Evolutionary conservation across 2,329 filamentous ascomycete genomes (phyloP).

Genomic region (Colletotrichum abscissum): DNA sequence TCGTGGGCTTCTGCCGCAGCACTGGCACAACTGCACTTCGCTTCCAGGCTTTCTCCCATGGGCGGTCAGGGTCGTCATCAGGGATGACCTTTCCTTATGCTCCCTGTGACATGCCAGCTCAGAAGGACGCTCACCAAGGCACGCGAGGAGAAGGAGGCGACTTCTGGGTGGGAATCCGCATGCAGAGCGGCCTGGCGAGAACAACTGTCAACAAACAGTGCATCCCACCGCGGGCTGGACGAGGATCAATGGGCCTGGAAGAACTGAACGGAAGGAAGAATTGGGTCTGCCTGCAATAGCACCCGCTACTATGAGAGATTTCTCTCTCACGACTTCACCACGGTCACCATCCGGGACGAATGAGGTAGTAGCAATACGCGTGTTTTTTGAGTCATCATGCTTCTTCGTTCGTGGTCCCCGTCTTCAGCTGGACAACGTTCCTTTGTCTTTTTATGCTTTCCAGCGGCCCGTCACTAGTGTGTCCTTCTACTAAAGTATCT

Average conservation of each 20-base stretch:
- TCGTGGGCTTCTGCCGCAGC: slow-evolving; percentile 12
- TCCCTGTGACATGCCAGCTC: slow-evolving; percentile 33
- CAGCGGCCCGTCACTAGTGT: background rate
- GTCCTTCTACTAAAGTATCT: background rate
- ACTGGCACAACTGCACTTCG: slow-evolving; percentile 9
- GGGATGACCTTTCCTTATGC: slow-evolving; percentile 26
- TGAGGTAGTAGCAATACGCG: background rate
- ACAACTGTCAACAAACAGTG: background rate
- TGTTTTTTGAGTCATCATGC: slow-evolving; percentile 10
- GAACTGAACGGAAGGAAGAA: slow-evolving; percentile 21
- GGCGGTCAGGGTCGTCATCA: slow-evolving; percentile 30
- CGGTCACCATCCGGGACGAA: background rate
- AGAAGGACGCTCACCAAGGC: slow-evolving; percentile 6
- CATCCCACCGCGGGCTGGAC: slow-evolving; percentile 17
- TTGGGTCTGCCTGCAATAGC: slow-evolving; percentile 1
- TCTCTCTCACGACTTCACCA: background rate
- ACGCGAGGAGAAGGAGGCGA: slow-evolving; percentile 2
- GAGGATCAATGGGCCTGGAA: slow-evolving; percentile 22
- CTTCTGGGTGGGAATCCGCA: slow-evolving; percentile 2
- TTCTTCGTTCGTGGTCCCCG: background rate
- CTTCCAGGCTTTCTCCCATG: background rate
- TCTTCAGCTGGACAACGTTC: background rate
- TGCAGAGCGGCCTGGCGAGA: background rate
- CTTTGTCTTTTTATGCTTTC: slow-evolving; percentile 7
- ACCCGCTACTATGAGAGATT: background rate